Evolutionary conservation across 2,329 filamentous ascomycete genomes (phyloP), one percentile per base, ranked within the genome.

Genomic region (Colletotrichum truncatum): DNA sequence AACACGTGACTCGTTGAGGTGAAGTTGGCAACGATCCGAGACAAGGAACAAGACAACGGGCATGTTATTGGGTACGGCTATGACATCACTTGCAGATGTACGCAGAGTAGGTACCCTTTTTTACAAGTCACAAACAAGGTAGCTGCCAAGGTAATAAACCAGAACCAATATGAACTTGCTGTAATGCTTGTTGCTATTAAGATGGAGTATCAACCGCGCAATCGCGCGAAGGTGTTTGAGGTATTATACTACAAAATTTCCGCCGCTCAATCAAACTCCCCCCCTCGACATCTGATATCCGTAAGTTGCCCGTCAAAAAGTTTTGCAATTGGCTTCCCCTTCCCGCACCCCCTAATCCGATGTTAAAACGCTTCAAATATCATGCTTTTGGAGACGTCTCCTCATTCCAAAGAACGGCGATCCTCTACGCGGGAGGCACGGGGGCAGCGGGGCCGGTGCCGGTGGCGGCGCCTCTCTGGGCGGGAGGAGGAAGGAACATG

Each of bases 401-500:
- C n/a, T n/a, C n/a, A n/a, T n/a, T n/a, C n/a, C n/a, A n/a, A n/a
- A n/a, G n/a, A n/a, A n/a, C n/a, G n/a, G n/a, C 30, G 10, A 12
- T 43, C 30, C 4, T 26, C 66, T 69, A 76, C 54, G 67, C 68
- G 18, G 69, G 52, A 25, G 72, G 68, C 21, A 68, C 72, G 9
- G 77, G 75, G 25, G 73, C 70, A 14, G 74, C 69, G 34, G 75
- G 69, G 14, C 70, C 76, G 49, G 79, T 80, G 46, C 73, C 71
- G 30, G 79, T 76, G 39, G 72, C 74, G 18, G 52, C 59, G 43
- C 60, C 59, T 30, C 38, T 26, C 21, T 58, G 59, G 34, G 68
- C 74, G 57, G 73, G 69, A 9, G 80, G 82, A 3, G 82, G 83
- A 55, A 86, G 73, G 74, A 86, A 85, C 53, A 86, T 75, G 21